phyloP scores from a whole-genome alignment of 2,329 filamentous ascomycete genomes.

The Penicillium sp. region DNA sequence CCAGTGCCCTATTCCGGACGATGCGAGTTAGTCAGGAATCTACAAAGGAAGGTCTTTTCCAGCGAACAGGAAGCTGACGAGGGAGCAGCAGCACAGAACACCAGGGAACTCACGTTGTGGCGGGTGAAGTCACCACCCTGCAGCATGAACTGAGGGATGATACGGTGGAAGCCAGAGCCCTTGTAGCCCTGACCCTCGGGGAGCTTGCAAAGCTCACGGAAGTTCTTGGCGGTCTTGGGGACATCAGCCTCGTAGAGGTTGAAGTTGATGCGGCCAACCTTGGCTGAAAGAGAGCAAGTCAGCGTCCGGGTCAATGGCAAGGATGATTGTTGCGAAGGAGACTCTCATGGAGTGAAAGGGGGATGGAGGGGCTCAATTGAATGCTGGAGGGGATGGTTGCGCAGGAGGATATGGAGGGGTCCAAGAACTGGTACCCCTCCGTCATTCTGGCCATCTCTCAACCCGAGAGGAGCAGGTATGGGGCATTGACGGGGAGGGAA shows the following conservation, averaged over 20 bases:
- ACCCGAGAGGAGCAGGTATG: neutral
- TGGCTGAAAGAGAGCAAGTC: slow-evolving; percentile 54
- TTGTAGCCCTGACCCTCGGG: slow-evolving; percentile 83
- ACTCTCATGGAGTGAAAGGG: slow-evolving; percentile 9
- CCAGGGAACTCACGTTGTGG: slow-evolving; percentile 70
- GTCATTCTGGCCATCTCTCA: neutral
- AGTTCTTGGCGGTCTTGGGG: slow-evolving; percentile 86
- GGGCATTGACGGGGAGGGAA: slow-evolving; percentile 12
- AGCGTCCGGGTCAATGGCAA: slow-evolving; percentile 24
- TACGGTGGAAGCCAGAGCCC: slow-evolving; percentile 85
- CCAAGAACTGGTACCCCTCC: slow-evolving; percentile 22
- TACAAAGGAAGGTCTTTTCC: neutral
- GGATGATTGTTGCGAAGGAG: slow-evolving; percentile 28
- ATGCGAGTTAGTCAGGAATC: slow-evolving; percentile 18
- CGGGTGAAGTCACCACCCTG: slow-evolving; percentile 96
- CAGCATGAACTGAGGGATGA: slow-evolving; percentile 93
- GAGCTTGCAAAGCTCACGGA: slow-evolving; percentile 78
- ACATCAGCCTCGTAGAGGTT: slow-evolving; percentile 82
- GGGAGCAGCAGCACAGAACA: neutral
- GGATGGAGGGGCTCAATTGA: slow-evolving; percentile 13
- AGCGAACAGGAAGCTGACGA: neutral
- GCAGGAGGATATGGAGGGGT: slow-evolving; percentile 11
- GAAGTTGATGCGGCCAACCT: slow-evolving; percentile 82
- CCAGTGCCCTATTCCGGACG: slow-evolving; percentile 70
- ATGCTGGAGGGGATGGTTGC: slow-evolving; percentile 4